Base-by-base conservation (phyloP, 2,329 filamentous ascomycete species). In the Clonostachys byssicola region DNA sequence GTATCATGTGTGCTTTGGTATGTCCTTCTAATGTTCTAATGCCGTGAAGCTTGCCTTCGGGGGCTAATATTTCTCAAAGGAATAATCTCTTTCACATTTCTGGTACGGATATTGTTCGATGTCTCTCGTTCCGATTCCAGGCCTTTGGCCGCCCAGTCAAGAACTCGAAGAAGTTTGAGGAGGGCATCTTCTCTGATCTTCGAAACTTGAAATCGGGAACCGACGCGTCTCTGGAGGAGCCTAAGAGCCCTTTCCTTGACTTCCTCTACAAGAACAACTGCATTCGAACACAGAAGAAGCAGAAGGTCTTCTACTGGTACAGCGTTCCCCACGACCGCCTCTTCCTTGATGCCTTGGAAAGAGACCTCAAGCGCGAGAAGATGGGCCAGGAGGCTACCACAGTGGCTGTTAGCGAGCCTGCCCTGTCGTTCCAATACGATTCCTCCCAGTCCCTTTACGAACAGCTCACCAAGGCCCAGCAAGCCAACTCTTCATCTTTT, bases 211-310 rank as follows among this genome's bases (percentile, higher is more conserved):
- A 99, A 74, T 95, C 94, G 20, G 94, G 94, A 55, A 97, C 92
- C 59, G 94, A 99, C 75, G 94, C 94, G 43, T 96, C 94, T 40
- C 83, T 99, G 51, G 94, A 99, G 72, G 94, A 99, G 75, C 94
- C 94, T 47, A 99, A 99, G 80, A 97, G 92, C 72, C 86, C 89
- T 2, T 99, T 99, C 73, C 81, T 99, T 52, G 94, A 99, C 71
- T 99, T 97, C 68, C 79, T 99, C 41, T 99, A 99, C 83, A 99
- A 99, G 81, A 99, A 99, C 81, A 99, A 99, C 77, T 99, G 94
- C 80, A 99, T 99, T 59, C 86, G 94, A 58, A 99, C 94, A 36
- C 94, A 99, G 71, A 99, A 99, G 84, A 99, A 99, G 80, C 94
- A 99, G 66, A 99, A 99, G 78, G 94, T 99, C 55, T 99, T 99